Evolutionary conservation across 495 filamentous ascomycete species (phyloP).

Genomic region (Hypoxylon rickii): DNA sequence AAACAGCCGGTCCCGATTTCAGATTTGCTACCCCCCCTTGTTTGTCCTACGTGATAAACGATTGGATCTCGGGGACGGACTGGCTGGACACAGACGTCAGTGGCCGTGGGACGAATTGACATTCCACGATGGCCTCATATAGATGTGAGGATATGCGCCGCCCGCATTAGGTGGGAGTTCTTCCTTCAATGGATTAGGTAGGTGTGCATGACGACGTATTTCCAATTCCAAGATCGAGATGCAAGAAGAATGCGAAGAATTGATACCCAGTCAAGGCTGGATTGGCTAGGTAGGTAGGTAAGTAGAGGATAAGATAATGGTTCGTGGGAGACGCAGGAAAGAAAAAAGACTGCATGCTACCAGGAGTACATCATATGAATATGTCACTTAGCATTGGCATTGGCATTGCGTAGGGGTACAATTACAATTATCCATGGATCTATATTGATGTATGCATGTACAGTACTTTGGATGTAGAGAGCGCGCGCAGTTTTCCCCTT

Average conservation of each 20-base stretch:
- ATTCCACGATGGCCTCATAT: slow-evolving; percentile 11
- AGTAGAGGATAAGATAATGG: too few relatives aligned
- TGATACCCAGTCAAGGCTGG: background rate
- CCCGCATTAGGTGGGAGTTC: slow-evolving; percentile 15
- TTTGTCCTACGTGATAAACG: slow-evolving; percentile 40
- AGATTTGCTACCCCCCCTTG: slow-evolving; percentile 24
- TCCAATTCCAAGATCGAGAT: slow-evolving; percentile 4
- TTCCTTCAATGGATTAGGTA: slow-evolving; percentile 14
- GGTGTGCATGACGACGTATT: slow-evolving; percentile 20
- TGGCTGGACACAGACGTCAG: slow-evolving; percentile 23
- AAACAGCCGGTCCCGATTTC: slow-evolving; percentile 27
- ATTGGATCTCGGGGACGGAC: slow-evolving; percentile 35
- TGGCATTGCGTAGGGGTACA: background rate
- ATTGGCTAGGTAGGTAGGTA: too few relatives aligned
- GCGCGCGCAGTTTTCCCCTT: background rate
- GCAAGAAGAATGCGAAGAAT: background rate
- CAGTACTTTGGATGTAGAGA: slow-evolving; percentile 14
- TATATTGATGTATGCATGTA: too few relatives aligned
- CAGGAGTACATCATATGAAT: too few relatives aligned
- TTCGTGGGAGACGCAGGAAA: too few relatives aligned
- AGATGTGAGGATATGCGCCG: slow-evolving; percentile 2
- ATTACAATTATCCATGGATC: too few relatives aligned
- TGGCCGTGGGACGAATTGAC: slow-evolving; percentile 19
- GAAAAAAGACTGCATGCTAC: too few relatives aligned
- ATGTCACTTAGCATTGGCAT: too few relatives aligned